Evolutionary conservation across 2,329 filamentous ascomycete genomes (phyloP), one percentile per base, ranked within the genome.

Genomic region (Tothia fuscella): DNA sequence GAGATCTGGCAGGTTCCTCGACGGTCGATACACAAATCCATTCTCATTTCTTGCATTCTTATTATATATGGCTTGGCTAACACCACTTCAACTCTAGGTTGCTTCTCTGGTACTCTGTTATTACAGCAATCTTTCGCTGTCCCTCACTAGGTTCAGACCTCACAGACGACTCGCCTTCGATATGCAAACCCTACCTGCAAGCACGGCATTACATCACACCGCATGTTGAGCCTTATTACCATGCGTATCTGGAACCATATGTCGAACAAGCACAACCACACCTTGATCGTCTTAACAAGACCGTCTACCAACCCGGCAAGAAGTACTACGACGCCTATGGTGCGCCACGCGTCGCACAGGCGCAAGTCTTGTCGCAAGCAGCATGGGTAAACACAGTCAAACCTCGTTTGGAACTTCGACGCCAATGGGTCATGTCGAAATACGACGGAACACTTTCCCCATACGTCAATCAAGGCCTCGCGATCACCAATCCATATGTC

Each of bases 211-310:
- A 70, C 44, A 66, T 88, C 46, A 64, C 76, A 20, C 91, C 91
- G 3, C 80, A 89, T 58, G 55, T 93, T 24, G 71, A 80, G 51
- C 89, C 88, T 3, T 93, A 93, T 63, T 96, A 95, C 61, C 67
- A 89, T 50, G 61, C 74, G 44, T 93, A 95, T 55, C 80, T 84
- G 19, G 82, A 80, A 5, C 84, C 86, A 3, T 91, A 95, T 56
- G 76, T 94, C 47, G 73, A 88, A 28, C 65, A 76, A 38, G 80
- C 74, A 26, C 76, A 74, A 46, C 89, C 89, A 1, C 94, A 96
- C 62, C 61, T 71, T 42, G 63, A 71, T 16, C 57, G 65, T 17
- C 61, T 74, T 49, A 72, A 78, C 50, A 64, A 70, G 37, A 62
- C 70, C 32, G 66, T 93, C 37, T 74, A 91, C 53, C 65, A 71